These are phyloP conservation scores for Cronartium quercuum DNA, from an alignment of 1,284 basidiomycete species.

Conservation along the genomic window DNA sequence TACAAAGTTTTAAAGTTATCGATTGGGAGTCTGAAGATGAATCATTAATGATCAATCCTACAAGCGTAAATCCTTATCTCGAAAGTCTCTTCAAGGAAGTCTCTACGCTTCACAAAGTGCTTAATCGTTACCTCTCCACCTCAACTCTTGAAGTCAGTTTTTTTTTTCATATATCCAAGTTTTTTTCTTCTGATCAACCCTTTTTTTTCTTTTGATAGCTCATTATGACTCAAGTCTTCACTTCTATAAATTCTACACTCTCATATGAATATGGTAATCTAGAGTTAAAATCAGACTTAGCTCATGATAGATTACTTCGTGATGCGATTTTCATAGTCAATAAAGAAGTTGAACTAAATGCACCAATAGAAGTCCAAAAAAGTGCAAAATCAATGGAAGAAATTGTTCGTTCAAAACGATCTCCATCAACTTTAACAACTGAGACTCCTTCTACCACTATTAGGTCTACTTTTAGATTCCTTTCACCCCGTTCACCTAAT, in stretches of 20 bases:
- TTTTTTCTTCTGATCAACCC: slow-evolving; percentile 4
- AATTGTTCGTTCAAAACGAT: background rate
- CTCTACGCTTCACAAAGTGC: slow-evolving; percentile 88
- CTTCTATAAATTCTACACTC: slow-evolving; percentile 78
- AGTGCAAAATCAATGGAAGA: background rate
- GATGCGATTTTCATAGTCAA: slow-evolving; percentile 42
- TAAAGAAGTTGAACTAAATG: slow-evolving; percentile 44
- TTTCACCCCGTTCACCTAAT: slow-evolving; percentile 12
- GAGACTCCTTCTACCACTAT: background rate
- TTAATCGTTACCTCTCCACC: slow-evolving; percentile 77
- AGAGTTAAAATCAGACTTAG: slow-evolving; percentile 69
- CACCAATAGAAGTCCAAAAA: slow-evolving; percentile 11
- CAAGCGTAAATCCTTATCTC: slow-evolving; percentile 70
- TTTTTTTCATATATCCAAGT: background rate
- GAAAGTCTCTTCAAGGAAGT: slow-evolving; percentile 90
- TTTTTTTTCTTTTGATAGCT: slow-evolving; percentile 53
- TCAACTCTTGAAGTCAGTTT: slow-evolving; percentile 68
- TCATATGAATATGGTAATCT: slow-evolving; percentile 74
- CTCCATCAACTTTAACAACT: background rate
- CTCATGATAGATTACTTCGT: slow-evolving; percentile 57
- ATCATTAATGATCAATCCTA: slow-evolving; percentile 47
- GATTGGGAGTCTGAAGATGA: slow-evolving; percentile 60
- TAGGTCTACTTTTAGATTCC: slow-evolving; percentile 17
- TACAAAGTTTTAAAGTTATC: slow-evolving; percentile 55
- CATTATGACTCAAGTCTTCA: slow-evolving; percentile 86